Base-by-base conservation (phyloP, 805 yeast species). In the Millerozyma miso region DNA sequence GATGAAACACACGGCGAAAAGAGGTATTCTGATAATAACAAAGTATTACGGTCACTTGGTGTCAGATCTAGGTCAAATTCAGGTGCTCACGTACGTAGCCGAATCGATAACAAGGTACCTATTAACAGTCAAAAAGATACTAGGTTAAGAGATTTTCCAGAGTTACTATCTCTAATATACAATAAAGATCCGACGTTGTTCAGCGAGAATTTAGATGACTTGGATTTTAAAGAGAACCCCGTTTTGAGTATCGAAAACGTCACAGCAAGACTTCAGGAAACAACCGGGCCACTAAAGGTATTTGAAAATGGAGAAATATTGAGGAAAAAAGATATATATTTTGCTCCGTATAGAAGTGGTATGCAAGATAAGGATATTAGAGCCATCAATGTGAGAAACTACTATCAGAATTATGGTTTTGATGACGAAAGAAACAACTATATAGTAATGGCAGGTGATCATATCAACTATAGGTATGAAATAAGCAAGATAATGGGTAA, bases 401-500 rank as follows among this genome's bases (percentile, higher is more conserved):
- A 58, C 42, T 62, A 56, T 17, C 58, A 62, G 37, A 83, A 83
- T 59, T 80, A 77, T 63, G 90, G 89, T 0, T 85, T 82, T 59
- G 95, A 86, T 56, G 93, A 87, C 55, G 58, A 60, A 8, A 63
- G 75, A 10, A 85, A 87, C 3, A 85, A 86, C 54, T 82, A 85
- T 53, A 64, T 67, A 4, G 67, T 78, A 1, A 53, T 68, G 0
- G 56, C 59, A 1, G 79, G 83, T 8, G 96, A 87, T 55, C 96
- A 88, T 49, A 76, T 88, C 35, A 83, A 83, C 41, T 88, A 81
- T 58, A 63, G 95, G 20, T 88, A 83, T 55, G 81, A 85, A 50
- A 79, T 87, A 3, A 40, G 76, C 16, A 60, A 69, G 2, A 60
- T 69, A 1, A 69, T 88, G 8, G 96, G 96, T 0, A 77, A 75